Evolutionary conservation across 2,329 filamentous ascomycete genomes (phyloP), one percentile per base, ranked within the genome.

Genomic region (Colletotrichum ledebouriae): DNA sequence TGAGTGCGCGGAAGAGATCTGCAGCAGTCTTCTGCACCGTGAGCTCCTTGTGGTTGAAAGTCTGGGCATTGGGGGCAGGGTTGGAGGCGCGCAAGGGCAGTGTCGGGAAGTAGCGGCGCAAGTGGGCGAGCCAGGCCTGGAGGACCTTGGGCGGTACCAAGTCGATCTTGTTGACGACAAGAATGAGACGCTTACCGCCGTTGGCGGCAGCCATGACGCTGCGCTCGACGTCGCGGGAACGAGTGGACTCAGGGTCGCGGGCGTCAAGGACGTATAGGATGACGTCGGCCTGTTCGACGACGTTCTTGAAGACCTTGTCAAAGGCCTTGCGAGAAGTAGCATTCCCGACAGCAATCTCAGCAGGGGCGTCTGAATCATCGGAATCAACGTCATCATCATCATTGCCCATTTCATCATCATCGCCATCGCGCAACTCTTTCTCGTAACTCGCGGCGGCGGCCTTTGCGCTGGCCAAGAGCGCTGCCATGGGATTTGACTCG

Each of bases 81-180:
- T 88, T 90, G 55, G 93, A 94, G 15, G 94, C 94, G 76, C 94
- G 92, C 59, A 98, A 89, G 22, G 94, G 94, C 41, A 98, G 85
- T 6, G 94, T 97, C 34, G 94, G 94, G 85, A 98, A 97, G 78
- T 92, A 97, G 72, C 93, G 89, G 70, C 94, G 91, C 71, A 98
- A 87, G 79, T 97, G 90, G 67, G 87, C 80, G 72, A 98, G 89
- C 94, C 94, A 98, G 75, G 87, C 89, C 77, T 93, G 93, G 50
- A 98, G 88, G 12, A 95, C 92, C 53, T 90, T 86, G 22, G 93
- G 89, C 3, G 94, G 94, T 52, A 98, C 87, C 64, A 98, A 87
- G 78, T 98, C 94, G 77, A 97, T 94, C 87, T 98, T 98, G 90
- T 98, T 98, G 73, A 98, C 85, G 66, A 98, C 89, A 67, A 98